phyloP scores from a whole-genome alignment of 1,284 basidiomycete genomes.

The Sutorius eximius region DNA sequence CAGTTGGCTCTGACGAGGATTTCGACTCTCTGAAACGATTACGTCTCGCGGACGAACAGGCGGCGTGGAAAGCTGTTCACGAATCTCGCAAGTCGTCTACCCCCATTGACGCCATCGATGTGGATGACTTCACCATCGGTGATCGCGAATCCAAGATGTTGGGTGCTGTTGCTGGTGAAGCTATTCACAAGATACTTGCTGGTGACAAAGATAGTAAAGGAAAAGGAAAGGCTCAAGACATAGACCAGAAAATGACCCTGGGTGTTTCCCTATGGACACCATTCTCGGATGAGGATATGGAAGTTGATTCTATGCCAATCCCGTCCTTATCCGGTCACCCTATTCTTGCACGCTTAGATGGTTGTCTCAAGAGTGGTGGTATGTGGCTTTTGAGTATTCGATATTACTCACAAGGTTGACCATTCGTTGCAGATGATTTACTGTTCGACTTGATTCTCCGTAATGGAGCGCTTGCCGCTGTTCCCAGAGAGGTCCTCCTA shows the following conservation, averaged over 20 bases:
- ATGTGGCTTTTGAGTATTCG: slow-evolving; percentile 15
- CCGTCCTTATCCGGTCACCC: slow-evolving; percentile 25
- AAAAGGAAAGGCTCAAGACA: slow-evolving; percentile 16
- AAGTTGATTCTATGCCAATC: slow-evolving; percentile 17
- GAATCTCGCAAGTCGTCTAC: slow-evolving; percentile 29
- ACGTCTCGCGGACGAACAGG: slow-evolving; percentile 40
- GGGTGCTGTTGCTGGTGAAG: slow-evolving; percentile 28
- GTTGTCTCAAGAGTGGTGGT: slow-evolving; percentile 41
- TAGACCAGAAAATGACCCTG: slow-evolving; percentile 13
- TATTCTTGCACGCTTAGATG: slow-evolving; percentile 37
- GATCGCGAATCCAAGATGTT: slow-evolving; percentile 36
- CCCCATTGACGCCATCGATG: slow-evolving; percentile 13
- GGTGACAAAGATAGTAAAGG: slow-evolving; percentile 35
- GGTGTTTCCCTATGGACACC: slow-evolving; percentile 45
- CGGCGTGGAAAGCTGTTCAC: slow-evolving; percentile 38
- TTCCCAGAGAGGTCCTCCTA: slow-evolving; percentile 30
- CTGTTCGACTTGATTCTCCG: slow-evolving; percentile 44
- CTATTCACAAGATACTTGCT: slow-evolving; percentile 43
- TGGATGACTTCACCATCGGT: slow-evolving; percentile 35
- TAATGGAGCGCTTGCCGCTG: slow-evolving; percentile 37
- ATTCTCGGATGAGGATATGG: slow-evolving; percentile 28
- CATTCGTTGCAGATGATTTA: slow-evolving; percentile 37
- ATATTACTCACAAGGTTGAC: neutral
- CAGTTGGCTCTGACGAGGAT: slow-evolving; percentile 42
- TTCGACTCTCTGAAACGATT: slow-evolving; percentile 26